Conservation (phyloP, 73 alveolate genomes). For the Symbiodinium natans region DNA sequence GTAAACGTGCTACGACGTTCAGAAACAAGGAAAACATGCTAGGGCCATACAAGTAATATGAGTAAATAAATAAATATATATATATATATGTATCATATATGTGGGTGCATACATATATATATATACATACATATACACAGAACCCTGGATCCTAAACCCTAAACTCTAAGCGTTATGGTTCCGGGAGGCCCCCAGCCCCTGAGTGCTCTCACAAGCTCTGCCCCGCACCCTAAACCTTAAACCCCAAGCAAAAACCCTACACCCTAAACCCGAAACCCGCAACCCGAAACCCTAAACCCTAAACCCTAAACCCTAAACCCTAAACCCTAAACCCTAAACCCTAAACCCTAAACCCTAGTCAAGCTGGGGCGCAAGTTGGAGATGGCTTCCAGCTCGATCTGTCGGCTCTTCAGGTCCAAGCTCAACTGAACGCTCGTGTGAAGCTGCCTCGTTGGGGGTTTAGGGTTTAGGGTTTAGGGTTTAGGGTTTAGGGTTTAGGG, state of each 20-base stretch:
- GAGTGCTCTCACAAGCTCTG: too few relatives aligned
- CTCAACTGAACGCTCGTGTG: neutral
- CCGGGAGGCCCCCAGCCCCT: too few relatives aligned
- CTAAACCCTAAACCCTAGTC: neutral
- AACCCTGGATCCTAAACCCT: neutral
- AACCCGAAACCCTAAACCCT: neutral
- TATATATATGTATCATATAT: too few relatives aligned
- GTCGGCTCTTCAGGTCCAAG: neutral
- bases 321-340: neutral
- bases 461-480: too few relatives aligned
- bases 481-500: conserved; percentile 9
- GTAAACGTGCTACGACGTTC: too few relatives aligned
- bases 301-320: too few relatives aligned
- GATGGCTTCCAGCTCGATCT: neutral
- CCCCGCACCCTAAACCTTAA: neutral
- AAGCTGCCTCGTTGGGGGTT: neutral
- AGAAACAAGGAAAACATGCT: too few relatives aligned
- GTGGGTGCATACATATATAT: too few relatives aligned
- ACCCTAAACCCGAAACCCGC: neutral
- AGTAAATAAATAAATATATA: too few relatives aligned
- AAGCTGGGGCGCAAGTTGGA: neutral
- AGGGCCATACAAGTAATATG: too few relatives aligned
- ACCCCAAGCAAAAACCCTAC: neutral
- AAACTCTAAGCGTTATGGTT: neutral
- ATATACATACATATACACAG: neutral